Conservation (phyloP, 2,329 filamentous ascomycete genomes). For the Parafenestella ontariensis region DNA sequence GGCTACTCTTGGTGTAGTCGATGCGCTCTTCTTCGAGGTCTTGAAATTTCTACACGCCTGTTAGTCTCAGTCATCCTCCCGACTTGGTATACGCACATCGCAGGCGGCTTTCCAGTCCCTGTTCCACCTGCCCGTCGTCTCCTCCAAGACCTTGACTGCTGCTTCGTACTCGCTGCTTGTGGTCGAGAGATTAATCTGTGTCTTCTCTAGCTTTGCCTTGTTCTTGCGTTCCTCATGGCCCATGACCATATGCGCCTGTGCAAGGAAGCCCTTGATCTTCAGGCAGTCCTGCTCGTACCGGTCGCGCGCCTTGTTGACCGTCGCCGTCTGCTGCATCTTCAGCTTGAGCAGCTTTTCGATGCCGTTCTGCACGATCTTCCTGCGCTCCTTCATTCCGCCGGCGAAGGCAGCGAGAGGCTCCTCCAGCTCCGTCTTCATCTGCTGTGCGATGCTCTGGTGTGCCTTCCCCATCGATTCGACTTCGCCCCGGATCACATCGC, state of each 20-base stretch:
- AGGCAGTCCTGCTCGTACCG: slow-evolving; percentile 97
- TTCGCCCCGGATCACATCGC: slow-evolving; percentile 88
- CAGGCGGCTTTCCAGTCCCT: slow-evolving; percentile 97
- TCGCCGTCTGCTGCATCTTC: slow-evolving; percentile 88
- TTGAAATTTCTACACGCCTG: slow-evolving; percentile 79
- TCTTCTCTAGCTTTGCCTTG: slow-evolving; percentile 98
- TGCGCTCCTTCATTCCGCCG: slow-evolving; percentile 92
- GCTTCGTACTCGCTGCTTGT: slow-evolving; percentile 94
- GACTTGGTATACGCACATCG: slow-evolving; percentile 58
- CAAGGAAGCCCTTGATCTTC: slow-evolving; percentile 97
- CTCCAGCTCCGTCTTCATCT: slow-evolving; percentile 96
- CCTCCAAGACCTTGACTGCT: slow-evolving; percentile 90
- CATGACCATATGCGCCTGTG: slow-evolving; percentile 99
- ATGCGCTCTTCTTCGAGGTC: slow-evolving; percentile 96
- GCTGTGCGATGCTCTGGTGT: slow-evolving; percentile 84
- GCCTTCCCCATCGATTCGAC: slow-evolving; percentile 94
- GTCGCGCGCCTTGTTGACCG: slow-evolving; percentile 95
- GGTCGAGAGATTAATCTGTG: slow-evolving; percentile 89
- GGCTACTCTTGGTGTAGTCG: slow-evolving; percentile 95
- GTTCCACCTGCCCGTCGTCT: slow-evolving; percentile 96
- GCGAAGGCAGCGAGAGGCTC: slow-evolving; percentile 91
- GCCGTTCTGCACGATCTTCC: slow-evolving; percentile 93
- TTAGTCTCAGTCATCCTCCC: slow-evolving; percentile 6
- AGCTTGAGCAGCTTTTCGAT: slow-evolving; percentile 94
- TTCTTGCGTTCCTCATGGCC: slow-evolving; percentile 98